Evolutionary conservation across 2,329 filamentous ascomycete species (phyloP), one percentile per base, ranked within the genome.

Genomic region (Stachybotrys chartarum): DNA sequence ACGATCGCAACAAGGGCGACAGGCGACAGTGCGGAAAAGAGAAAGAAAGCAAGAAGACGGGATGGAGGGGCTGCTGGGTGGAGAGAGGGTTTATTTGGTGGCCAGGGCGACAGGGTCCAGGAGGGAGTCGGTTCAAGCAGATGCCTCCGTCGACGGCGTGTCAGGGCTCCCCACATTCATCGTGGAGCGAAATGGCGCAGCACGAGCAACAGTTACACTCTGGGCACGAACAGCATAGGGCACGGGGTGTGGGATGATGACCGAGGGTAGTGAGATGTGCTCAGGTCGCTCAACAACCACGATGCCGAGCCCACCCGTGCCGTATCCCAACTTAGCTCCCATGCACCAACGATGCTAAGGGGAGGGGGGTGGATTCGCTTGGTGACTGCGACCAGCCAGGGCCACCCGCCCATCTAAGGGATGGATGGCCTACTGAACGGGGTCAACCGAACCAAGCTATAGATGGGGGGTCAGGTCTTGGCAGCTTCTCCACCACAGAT

Each of bases 61-160:
- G 48, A 56, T 52, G 50, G 51, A 55, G 53, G 50, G 50, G 52
- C 51, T 54, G 53, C 42, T 53, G 50, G 50, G 51, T 32, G 53
- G 54, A 54, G 51, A 42, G 51, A 42, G 56, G 53, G 45, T 47
- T 55, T 51, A 55, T 47, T 24, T 47, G 45, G 45, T 47, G 45
- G 45, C 45, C n/a, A 24, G 17, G 45, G 16, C n/a, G 45, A 12
- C 45, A 17, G 45, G 45, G 45, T 47, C 45, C n/a, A 50, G 49
- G 24, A 50, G 24, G 49, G 49, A 50, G 12, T 35, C 16, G 12
- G 4, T 16, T 24, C 31, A 24, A 50, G 49, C 14, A 30, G 16
- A 50, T 47, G 45, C 45, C 45, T 47, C 39, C 11, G 11, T 47
- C 45, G 45, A 47, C 45, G 45, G 45, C n/a, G 39, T n/a, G 11